Percentiles rank a stretch among this genome's conserved stretches.
phyloP scores from a whole-genome alignment of 2,329 filamentous ascomycete genomes.

The Fusarium praegraminearum region DNA sequence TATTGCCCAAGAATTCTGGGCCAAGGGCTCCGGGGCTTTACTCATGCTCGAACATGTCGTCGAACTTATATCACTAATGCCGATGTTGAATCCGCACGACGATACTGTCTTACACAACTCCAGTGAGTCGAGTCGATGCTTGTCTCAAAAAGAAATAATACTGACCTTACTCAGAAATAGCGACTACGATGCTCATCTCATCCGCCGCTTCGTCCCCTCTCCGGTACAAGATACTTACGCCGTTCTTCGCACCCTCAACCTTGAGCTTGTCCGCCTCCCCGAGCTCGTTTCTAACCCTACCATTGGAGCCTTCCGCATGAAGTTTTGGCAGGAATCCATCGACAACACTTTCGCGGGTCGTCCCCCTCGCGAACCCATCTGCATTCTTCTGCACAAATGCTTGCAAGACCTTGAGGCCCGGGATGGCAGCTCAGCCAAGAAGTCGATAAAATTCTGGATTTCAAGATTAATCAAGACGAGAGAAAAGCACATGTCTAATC shows the following conservation, averaged over 20 bases:
- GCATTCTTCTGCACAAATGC: slow-evolving; percentile 81
- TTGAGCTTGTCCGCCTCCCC: slow-evolving; percentile 90
- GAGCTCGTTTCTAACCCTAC: slow-evolving; percentile 90
- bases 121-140: slow-evolving; percentile 52
- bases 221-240: slow-evolving; percentile 85
- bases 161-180: slow-evolving; percentile 71
- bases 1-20: slow-evolving; percentile 53
- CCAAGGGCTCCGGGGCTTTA: slow-evolving; percentile 56
- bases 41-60: slow-evolving; percentile 43
- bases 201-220: slow-evolving; percentile 85
- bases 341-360: slow-evolving; percentile 79
- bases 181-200: slow-evolving; percentile 88
- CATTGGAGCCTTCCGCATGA: slow-evolving; percentile 88
- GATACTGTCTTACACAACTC: slow-evolving; percentile 67
- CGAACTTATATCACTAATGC: slow-evolving; percentile 63
- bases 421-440: slow-evolving; percentile 57
- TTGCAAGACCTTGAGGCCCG: slow-evolving; percentile 70
- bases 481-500: slow-evolving; percentile 85
- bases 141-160: neutral
- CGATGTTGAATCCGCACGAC: slow-evolving; percentile 65
- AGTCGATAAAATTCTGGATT: slow-evolving; percentile 77
- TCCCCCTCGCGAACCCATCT: slow-evolving; percentile 92
- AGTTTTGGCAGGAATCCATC: slow-evolving; percentile 93
- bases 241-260: slow-evolving; percentile 90
- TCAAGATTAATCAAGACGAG: slow-evolving; percentile 82